Percentiles rank a stretch among this genome's conserved stretches.
These are phyloP conservation scores for Notholithocarpus densiflorus DNA, from an alignment of 306 rosid species.

Conservation along the genomic window DNA sequence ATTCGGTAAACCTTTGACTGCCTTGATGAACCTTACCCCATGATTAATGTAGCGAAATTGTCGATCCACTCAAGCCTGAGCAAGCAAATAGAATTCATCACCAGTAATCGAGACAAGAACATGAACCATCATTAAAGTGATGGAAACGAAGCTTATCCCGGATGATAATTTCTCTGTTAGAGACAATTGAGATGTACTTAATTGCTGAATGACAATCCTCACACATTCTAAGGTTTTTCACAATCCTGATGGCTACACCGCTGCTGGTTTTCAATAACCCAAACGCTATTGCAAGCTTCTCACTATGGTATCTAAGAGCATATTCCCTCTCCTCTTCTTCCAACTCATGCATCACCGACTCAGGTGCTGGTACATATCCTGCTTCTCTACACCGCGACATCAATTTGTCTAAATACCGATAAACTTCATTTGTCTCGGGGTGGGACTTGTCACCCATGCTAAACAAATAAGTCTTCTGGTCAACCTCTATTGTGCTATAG, in stretches of 20 bases:
- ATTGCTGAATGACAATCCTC: slow-evolving; percentile 90
- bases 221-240: slow-evolving; percentile 86
- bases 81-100: slow-evolving; percentile 28
- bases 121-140: slow-evolving; percentile 68
- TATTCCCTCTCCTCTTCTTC: slow-evolving; percentile 89
- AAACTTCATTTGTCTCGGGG: slow-evolving; percentile 48
- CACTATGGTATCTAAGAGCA: slow-evolving; percentile 91
- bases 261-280: slow-evolving; percentile 63
- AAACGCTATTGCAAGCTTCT: slow-evolving; percentile 89
- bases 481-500: slow-evolving; percentile 66
- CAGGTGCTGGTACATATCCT: slow-evolving; percentile 54
- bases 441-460: slow-evolving; percentile 81
- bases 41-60: slow-evolving; percentile 5
- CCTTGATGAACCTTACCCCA: not conserved
- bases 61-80: slow-evolving; percentile 6
- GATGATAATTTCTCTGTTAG: slow-evolving; percentile 63
- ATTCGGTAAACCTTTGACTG: not conserved
- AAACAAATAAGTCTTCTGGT: slow-evolving; percentile 48
- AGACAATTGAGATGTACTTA: slow-evolving; percentile 62
- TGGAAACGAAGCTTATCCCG: slow-evolving; percentile 88
- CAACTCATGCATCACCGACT: slow-evolving; percentile 77
- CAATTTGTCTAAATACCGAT: slow-evolving; percentile 59
- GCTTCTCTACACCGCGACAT: slow-evolving; percentile 65
- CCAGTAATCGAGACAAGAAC: slow-evolving; percentile 86
- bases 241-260: slow-evolving; percentile 56